Percentiles rank a stretch among this genome's conserved stretches.
Evolutionary conservation across 768 basidiomycete genomes (phyloP).

Genomic region (Boletus insuetus): DNA sequence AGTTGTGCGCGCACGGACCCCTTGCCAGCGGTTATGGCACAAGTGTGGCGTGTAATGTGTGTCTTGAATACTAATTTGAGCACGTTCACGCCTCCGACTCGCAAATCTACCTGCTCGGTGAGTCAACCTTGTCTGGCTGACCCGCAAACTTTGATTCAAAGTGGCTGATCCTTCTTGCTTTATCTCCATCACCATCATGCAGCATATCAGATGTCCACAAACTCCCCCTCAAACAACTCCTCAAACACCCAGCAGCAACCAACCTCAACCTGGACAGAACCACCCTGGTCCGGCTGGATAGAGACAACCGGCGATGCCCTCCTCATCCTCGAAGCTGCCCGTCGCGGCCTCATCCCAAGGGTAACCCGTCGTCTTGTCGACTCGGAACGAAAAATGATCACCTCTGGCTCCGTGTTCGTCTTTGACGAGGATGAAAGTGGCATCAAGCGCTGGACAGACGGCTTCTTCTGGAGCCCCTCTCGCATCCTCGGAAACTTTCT

Average conservation of each 20-base stretch:
- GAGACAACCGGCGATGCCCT: conserved; percentile 93
- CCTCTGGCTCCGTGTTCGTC: conserved; percentile 91
- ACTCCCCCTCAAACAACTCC: conserved; percentile 19
- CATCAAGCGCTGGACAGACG: conserved; percentile 98
- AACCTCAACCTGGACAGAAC: conserved; percentile 69
- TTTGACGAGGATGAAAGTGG: conserved; percentile 97
- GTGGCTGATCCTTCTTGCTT: conserved; percentile 17
- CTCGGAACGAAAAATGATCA: conserved; percentile 89
- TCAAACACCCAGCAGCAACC: conserved; percentile 27
- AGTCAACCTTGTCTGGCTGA: conserved; percentile 61
- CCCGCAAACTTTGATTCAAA: conserved; percentile 42
- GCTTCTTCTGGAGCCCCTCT: conserved; percentile 93
- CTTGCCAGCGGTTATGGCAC: conserved; percentile 24
- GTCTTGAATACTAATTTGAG: conserved; percentile 23
- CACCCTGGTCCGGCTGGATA: conserved; percentile 93
- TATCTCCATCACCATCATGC: conserved; percentile 16
- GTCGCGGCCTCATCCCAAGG: conserved; percentile 84
- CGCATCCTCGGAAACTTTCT: conserved; percentile 93
- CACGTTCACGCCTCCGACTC: conserved; percentile 49
- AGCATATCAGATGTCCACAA: conserved; percentile 26
- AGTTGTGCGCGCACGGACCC: conserved; percentile 26
- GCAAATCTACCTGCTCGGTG: conserved; percentile 63
- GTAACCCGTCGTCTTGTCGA: conserved; percentile 92
- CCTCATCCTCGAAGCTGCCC: conserved; percentile 93
- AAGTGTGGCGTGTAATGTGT: conserved; percentile 33